These are phyloP conservation scores for Prunus campanulata DNA, from an alignment of 306 rosid genomes.

Conservation along the genomic window DNA sequence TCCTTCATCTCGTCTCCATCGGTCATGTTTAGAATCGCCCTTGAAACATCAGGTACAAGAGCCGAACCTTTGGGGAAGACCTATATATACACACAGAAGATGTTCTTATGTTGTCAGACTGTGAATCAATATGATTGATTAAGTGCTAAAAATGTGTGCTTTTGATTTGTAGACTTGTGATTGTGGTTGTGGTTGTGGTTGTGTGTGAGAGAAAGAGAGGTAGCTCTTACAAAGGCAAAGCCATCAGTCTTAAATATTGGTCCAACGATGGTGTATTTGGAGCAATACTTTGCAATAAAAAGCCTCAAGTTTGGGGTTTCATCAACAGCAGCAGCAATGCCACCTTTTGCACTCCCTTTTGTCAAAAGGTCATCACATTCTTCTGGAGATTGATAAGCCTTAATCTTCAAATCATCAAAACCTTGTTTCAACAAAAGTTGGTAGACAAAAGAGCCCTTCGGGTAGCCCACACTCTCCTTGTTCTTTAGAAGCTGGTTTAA, in stretches of 20 bases:
- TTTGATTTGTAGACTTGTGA: neutral
- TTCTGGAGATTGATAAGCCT: constrained; percentile 5
- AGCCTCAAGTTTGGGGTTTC: constrained; percentile 28
- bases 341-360: constrained; percentile 29
- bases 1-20: constrained; percentile 55
- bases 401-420: constrained; percentile 34
- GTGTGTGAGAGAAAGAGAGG: neutral
- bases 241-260: constrained; percentile 34
- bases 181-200: neutral
- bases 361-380: constrained; percentile 28
- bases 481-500: constrained; percentile 34
- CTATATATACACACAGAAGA: constrained; percentile 2
- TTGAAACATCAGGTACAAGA: constrained; percentile 57
- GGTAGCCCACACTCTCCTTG: constrained; percentile 49
- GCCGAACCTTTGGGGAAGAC: constrained; percentile 50
- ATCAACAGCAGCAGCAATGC: constrained; percentile 45
- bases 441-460: constrained; percentile 39
- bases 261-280: constrained; percentile 32
- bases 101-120: neutral
- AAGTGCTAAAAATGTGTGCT: neutral
- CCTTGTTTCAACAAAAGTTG: constrained; percentile 35
- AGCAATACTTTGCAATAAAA: constrained; percentile 34
- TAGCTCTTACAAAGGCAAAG: constrained; percentile 43
- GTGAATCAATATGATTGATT: neutral
- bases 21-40: constrained; percentile 52